These are phyloP conservation scores for Amanita pallidorosea DNA, from an alignment of 768 basidiomycete species.

Conservation along the genomic window DNA sequence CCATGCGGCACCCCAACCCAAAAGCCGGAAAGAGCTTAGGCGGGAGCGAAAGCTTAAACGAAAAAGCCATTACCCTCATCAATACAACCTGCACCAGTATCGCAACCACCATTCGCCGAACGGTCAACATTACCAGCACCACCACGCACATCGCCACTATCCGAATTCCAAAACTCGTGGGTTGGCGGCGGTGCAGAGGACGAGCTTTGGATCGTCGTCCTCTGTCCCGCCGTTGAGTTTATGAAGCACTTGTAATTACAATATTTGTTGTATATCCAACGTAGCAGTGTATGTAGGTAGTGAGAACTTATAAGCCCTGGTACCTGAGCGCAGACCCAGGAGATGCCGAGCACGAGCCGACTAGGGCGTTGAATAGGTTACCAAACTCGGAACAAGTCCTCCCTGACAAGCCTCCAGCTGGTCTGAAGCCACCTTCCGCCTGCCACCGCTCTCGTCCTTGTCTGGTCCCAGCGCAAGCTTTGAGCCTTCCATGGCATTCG, in stretches of 20 bases:
- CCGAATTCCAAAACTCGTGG: constrained; percentile 56
- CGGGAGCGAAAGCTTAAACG: constrained; percentile 62
- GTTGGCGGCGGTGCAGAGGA: constrained; percentile 42
- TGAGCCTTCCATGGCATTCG: constrained; percentile 1
- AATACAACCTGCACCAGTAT: constrained; percentile 14
- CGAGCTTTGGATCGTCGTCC: constrained; percentile 19
- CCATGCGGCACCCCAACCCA: constrained; percentile 21
- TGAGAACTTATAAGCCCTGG: too few species aligned
- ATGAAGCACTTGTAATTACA: constrained; percentile 2
- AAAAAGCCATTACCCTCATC: constrained; percentile 22
- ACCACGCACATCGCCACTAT: constrained; percentile 47
- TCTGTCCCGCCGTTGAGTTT: constrained; percentile 21
- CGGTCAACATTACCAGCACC: constrained; percentile 16
- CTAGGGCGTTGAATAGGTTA: background rate
- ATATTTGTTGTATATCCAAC: too few species aligned
- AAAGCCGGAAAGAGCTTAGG: constrained; percentile 53
- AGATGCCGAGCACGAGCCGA: background rate
- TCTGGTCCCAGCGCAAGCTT: background rate
- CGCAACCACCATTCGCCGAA: constrained; percentile 35
- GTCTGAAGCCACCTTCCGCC: background rate
- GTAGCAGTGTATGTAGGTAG: too few species aligned
- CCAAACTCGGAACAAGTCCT: background rate
- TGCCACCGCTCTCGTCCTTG: background rate
- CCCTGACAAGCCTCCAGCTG: constrained; percentile 3
- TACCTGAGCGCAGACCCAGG: too few species aligned